These are phyloP conservation scores for Setaria viridis DNA, from an alignment of 202 grass and related monocot genomes.

Conservation along the genomic window DNA sequence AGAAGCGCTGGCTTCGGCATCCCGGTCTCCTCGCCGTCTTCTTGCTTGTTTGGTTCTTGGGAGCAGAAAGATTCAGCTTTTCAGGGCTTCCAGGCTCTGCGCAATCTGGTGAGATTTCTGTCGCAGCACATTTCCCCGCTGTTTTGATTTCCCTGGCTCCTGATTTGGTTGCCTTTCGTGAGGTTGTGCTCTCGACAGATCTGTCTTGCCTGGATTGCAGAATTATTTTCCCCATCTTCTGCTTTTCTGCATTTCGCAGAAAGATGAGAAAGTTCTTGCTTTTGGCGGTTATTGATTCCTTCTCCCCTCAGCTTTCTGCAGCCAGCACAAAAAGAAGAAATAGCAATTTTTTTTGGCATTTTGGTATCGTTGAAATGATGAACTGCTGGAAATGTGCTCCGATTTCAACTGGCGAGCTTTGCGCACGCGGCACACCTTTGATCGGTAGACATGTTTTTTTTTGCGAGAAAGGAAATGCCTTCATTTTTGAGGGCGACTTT, in stretches of 20 bases:
- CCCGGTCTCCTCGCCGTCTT: constrained; percentile 13
- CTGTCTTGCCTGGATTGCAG: constrained; percentile 15
- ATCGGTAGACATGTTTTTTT: neutral
- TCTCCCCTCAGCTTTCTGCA: constrained; percentile 34
- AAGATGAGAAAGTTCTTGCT: constrained; percentile 35
- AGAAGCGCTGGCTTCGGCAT: neutral
- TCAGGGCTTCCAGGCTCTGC: constrained; percentile 16
- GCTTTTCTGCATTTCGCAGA: constrained; percentile 36
- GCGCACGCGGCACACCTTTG: constrained; percentile 14
- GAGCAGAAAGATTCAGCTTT: constrained; percentile 13
- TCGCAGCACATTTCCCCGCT: neutral
- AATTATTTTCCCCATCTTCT: neutral
- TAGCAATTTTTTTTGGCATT: neutral
- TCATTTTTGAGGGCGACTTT: neutral
- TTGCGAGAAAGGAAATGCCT: neutral
- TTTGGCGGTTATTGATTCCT: constrained; percentile 33
- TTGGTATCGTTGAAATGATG: neutral
- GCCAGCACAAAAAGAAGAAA: neutral
- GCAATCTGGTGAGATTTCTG: constrained; percentile 45
- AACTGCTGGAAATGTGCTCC: constrained; percentile 19
- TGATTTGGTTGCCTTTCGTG: neutral
- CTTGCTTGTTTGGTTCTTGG: constrained; percentile 31
- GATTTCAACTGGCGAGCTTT: constrained; percentile 15
- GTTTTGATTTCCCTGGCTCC: neutral
- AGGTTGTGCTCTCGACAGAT: constrained; percentile 28